Base-by-base conservation (phyloP, 441 rosid species). In the Pelargonium fulgidum region DNA sequence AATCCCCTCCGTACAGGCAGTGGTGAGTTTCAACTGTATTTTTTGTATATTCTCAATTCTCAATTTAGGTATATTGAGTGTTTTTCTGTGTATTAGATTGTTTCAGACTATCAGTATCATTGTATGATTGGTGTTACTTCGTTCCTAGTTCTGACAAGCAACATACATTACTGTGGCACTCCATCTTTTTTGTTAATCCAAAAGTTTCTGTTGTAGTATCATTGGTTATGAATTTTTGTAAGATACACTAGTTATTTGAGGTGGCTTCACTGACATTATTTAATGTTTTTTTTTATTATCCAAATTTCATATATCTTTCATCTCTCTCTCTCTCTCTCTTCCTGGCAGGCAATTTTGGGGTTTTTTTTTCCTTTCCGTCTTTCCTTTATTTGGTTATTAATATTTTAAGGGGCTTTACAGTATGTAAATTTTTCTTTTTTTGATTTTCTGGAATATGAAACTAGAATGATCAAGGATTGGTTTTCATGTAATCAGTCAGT, bases 1-100 rank as follows among this genome's bases (percentile, higher is more conserved):
- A 82, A 79, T 61, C 70, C 76, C 64, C 70, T 50, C 22, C 74
- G 26, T 52, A 50, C 54, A 29, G 77, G 66, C 36, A 76, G 75
- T 70, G 84, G 93, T 86, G 79, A 71, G 74, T 71, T 68, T 22
- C 24, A 22, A 22, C 24, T 22, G 24, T 22, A 50, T 50, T 50
- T 50, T 12, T 50, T 50, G 9, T 12, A 22, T 22, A 22, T 22
- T 22, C 24, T 22, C 24, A 22, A 12, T 12, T 50, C 22, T 9
- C 59, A 52, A 52, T 16, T 4, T 52, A 52, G 59, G 20, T 19
- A 52, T 39, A 16, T 65, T 26, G 7, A 48, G 61, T 14, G 64
- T 36, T 70, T 54, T 33, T 70, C 52, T 47, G 47, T 42, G 24
- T 56, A 56, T 9, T 56, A 56, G 22, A 56, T 17, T 56, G 16